A percentile compares a stretch with the other conserved stretches of the same genome.
These are phyloP conservation scores for Septoria petroselini DNA, from an alignment of 2,329 filamentous ascomycete genomes.

Conservation along the genomic window DNA sequence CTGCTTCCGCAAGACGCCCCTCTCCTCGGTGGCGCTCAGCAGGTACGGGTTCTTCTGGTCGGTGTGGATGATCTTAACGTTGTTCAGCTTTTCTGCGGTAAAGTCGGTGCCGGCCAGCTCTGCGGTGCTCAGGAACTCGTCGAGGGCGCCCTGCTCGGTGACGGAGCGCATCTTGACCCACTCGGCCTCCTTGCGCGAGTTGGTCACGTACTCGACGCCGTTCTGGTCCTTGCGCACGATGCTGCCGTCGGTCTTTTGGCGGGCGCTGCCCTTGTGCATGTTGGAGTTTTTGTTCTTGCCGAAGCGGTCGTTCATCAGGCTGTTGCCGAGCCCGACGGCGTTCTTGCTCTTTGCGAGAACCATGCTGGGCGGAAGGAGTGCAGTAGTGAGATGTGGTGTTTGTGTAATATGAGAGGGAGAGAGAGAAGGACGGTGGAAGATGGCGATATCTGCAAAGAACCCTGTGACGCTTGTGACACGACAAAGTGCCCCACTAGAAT, in stretches of 20 bases:
- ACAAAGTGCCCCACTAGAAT: too few species aligned
- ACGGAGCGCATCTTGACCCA: constrained; percentile 99
- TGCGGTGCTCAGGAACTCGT: constrained; percentile 93
- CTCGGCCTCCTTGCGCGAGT: constrained; percentile 81
- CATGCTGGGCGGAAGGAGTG: constrained; percentile 50
- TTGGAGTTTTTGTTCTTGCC: constrained; percentile 85
- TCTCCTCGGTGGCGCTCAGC: constrained; percentile 79
- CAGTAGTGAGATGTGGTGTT: constrained; percentile 15
- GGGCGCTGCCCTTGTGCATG: constrained; percentile 66
- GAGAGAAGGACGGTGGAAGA: too few species aligned
- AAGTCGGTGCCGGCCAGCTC: constrained; percentile 98
- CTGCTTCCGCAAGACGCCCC: constrained; percentile 74
- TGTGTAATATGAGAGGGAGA: constrained; percentile 6
- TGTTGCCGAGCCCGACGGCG: constrained; percentile 89
- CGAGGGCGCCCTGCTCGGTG: constrained; percentile 91
- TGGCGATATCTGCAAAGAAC: neutral
- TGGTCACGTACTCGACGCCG: constrained; percentile 72
- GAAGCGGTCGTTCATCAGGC: constrained; percentile 98
- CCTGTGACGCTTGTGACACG: too few species aligned
- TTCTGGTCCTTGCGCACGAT: constrained; percentile 38
- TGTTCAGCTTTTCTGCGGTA: constrained; percentile 98
- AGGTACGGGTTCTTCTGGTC: constrained; percentile 96
- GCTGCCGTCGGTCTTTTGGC: constrained; percentile 65
- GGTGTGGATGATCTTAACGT: constrained; percentile 96
- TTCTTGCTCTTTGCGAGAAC: constrained; percentile 91